Conservation (phyloP, 2,329 filamentous ascomycete genomes). For the Phialophora macrospora region DNA sequence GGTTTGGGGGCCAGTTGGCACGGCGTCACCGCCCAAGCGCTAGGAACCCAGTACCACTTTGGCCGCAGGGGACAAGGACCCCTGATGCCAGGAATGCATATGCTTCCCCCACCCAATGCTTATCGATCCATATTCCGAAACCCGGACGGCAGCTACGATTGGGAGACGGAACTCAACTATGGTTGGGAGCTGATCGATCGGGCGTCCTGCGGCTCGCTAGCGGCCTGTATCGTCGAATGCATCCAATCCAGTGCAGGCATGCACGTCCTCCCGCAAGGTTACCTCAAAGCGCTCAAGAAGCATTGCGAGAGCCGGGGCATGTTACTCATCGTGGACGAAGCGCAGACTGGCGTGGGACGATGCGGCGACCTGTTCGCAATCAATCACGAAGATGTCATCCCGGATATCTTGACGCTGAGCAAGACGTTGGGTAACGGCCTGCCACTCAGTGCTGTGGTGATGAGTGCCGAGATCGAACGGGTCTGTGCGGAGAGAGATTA, state of each 20-base stretch:
- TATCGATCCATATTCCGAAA: constrained; percentile 67
- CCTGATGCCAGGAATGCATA: constrained; percentile 61
- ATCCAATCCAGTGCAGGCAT: constrained; percentile 66
- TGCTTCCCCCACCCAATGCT: constrained; percentile 64
- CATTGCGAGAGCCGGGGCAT: constrained; percentile 62
- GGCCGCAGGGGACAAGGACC: constrained; percentile 57
- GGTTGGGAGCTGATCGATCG: constrained; percentile 66
- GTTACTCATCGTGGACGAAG: constrained; percentile 65
- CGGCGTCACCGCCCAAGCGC: constrained; percentile 62
- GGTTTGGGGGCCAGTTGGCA: constrained; percentile 65
- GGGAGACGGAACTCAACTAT: constrained; percentile 67
- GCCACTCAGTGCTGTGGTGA: constrained; percentile 63
- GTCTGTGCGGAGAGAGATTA: constrained; percentile 57
- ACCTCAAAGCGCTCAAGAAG: constrained; percentile 60
- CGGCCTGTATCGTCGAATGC: constrained; percentile 67
- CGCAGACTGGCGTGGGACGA: constrained; percentile 63
- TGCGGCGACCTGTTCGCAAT: constrained; percentile 65
- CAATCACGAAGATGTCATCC: constrained; percentile 59
- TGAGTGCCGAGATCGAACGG: constrained; percentile 58
- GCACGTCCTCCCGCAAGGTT: constrained; percentile 63
- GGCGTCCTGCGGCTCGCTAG: constrained; percentile 64
- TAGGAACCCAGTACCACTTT: constrained; percentile 59
- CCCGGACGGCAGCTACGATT: constrained; percentile 66
- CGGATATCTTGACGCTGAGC: constrained; percentile 64
- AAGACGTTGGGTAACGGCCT: constrained; percentile 67